phyloP scores from a whole-genome alignment of 768 basidiomycete species.

The Hemileccinum rubropunctum region DNA sequence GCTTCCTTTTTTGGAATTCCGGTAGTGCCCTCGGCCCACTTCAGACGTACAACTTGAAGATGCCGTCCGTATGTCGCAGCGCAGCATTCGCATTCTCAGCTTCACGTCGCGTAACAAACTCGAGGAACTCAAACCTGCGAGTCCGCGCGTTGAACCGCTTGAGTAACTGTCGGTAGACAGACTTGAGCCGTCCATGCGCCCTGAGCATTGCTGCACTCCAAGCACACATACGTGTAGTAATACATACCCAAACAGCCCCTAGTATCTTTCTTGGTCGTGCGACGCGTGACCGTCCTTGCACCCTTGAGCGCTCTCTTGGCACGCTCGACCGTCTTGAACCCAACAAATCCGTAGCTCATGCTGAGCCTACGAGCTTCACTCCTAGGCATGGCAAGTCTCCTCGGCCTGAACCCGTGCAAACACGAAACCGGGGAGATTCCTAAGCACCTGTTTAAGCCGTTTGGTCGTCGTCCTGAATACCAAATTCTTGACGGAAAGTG shows the following conservation, averaged over 20 bases:
- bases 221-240: not conserved
- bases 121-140: too few relatives aligned
- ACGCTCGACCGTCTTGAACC: slow-evolving; percentile 73
- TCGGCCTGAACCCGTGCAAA: too few relatives aligned
- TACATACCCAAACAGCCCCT: slow-evolving; percentile 80
- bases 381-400: too few relatives aligned
- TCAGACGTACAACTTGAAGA: slow-evolving; percentile 90
- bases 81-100: slow-evolving; percentile 83
- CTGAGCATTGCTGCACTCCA: not conserved
- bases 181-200: slow-evolving; percentile 86
- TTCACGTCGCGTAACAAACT: too few relatives aligned
- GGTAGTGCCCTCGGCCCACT: slow-evolving; percentile 96
- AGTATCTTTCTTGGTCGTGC: slow-evolving; percentile 85
- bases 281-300: slow-evolving; percentile 87
- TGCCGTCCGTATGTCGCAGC: slow-evolving; percentile 93
- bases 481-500: slow-evolving; percentile 93
- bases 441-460: slow-evolving; percentile 65
- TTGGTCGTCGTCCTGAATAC: slow-evolving; percentile 85
- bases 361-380: too few relatives aligned
- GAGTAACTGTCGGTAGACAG: too few relatives aligned
- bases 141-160: too few relatives aligned
- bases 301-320: too few relatives aligned
- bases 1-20: too few relatives aligned
- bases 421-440: slow-evolving; percentile 70
- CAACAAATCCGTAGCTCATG: too few relatives aligned